Evolutionary conservation across 2,329 filamentous ascomycete genomes (phyloP), one percentile per base, ranked within the genome.

Genomic region (Fusarium ramigenum): DNA sequence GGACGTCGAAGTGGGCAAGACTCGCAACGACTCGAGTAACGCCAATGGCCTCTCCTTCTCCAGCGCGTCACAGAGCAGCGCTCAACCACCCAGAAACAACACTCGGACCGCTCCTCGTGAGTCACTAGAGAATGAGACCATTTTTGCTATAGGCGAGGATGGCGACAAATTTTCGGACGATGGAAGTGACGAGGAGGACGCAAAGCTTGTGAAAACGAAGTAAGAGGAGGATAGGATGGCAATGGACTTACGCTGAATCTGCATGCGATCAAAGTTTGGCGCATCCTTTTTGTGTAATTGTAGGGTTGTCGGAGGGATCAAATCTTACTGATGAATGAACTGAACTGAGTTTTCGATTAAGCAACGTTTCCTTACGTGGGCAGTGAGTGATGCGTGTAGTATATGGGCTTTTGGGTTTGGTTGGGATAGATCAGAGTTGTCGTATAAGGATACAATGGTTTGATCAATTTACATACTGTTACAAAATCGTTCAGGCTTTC

Each of bases 61-160:
- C 14, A 75, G 77, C 9, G 59, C 75, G 7, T 74, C 77, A 7
- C 77, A 78, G 50, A 73, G 74, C 32, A 70, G 66, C 21, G 62
- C 67, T 60, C 75, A 80, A 37, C 65, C 79, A 40, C 62, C 75
- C 44, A 61, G 74, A 25, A 72, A 62, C 36, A 74, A 58, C 28
- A 72, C 80, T 47, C 78, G 72, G 21, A 60, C 66, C 81, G 89
- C 76, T 85, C 84, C 84, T 21, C 84, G 88, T 21, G 86, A 89
- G 63, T 90, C 88, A 5, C 81, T 90, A 39, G 95, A 98, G 71
- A 95, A 95, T 16, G 96, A 98, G 84, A 97, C 95, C 0, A 97
- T 98, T 70, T 98, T 98, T 78, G 96, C 96, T 2, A 93, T 98
- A 16, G 96, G 95, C 16, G 95, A 97, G 77, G 92, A 93, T 62